Conservation (phyloP, 2,329 filamentous ascomycete genomes). For the Aspergillus aculeatinus region DNA sequence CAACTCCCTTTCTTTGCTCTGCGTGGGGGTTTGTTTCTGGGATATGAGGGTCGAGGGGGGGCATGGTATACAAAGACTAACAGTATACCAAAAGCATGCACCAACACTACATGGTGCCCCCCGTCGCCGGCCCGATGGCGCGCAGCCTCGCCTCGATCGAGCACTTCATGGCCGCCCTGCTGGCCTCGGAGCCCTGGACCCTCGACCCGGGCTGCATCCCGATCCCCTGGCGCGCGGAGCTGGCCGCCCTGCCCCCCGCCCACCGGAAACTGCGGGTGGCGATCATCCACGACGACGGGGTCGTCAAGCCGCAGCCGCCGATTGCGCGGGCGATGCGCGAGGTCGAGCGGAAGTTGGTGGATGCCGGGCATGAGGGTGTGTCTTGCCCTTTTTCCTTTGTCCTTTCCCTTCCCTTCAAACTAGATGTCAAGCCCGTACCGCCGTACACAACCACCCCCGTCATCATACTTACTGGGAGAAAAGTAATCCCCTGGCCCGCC, state of each 20-base stretch:
- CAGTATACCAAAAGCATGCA: slow-evolving; percentile 38
- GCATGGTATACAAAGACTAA: too few relatives aligned
- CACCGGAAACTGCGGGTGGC: slow-evolving; percentile 57
- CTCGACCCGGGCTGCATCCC: slow-evolving; percentile 46
- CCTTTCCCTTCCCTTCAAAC: too few relatives aligned
- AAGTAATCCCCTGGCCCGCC: slow-evolving; percentile 35
- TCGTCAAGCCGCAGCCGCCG: slow-evolving; percentile 61
- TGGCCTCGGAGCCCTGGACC: slow-evolving; percentile 23
- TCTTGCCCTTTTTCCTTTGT: background rate
- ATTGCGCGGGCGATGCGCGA: slow-evolving; percentile 55
- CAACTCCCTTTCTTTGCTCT: too few relatives aligned
- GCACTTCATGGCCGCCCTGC: slow-evolving; percentile 30
- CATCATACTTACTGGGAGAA: background rate
- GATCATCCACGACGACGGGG: slow-evolving; percentile 58
- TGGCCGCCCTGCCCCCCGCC: slow-evolving; percentile 17
- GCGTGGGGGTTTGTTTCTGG: too few relatives aligned
- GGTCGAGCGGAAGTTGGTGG: slow-evolving; percentile 55
- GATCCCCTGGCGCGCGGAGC: slow-evolving; percentile 27
- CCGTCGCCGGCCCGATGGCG: slow-evolving; percentile 28
- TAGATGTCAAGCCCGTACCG: background rate
- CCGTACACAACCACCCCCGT: too few relatives aligned
- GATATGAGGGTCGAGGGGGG: too few relatives aligned
- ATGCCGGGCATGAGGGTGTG: slow-evolving; percentile 51
- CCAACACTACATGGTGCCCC: slow-evolving; percentile 29
- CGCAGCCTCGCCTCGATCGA: slow-evolving; percentile 26